Evolutionary conservation across 169 alveolate species (phyloP), one percentile per base, ranked within the genome.

Genomic region (Plasmodium reichenowi): DNA sequence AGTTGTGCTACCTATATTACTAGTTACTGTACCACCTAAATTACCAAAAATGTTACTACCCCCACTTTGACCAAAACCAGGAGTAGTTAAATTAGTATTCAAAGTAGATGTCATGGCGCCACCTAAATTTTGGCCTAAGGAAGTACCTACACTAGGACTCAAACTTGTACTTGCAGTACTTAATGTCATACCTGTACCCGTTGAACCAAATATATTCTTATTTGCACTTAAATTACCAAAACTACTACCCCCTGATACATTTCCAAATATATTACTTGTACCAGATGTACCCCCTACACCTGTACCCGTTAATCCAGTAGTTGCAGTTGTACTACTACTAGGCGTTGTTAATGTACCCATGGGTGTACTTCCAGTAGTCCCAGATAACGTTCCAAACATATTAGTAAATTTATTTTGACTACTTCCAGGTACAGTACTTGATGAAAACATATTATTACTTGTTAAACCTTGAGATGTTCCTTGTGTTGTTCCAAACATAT

Each of bases 371-470:
- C 24, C 78, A 64, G 52, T 59, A 15, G 74, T 22, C 13, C 64
- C 50, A 26, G 38, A 29, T 26, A 47, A 22, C n/a, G 45, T 26
- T 78, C 89, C 89, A 52, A 78, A 78, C 8, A 78, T 52, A 47
- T 64, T 78, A 50, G 43, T 59, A 78, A 59, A 78, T 50, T 78
- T 78, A 78, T 78, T 78, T 66, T 78, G 89, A 60, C 59, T 78
- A 22, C 47, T n/a, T 59, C 63, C 26, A 13, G 68, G 15, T 47
- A 70, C 29, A 58, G 70, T 47, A 32, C 72, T 20, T 1, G 91
- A 56, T 54, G 85, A 29, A 83, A 83, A 83, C 24, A 83, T 43
- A 22, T 64, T 76, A 63, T 8, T 74, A 60, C 62, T 68, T 32
- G 70, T 48, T 60, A 83, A 56, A n/a, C 67, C 71, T 58, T 72